Conservation (phyloP, 768 basidiomycete species). For the Tubosaeta sp. region DNA sequence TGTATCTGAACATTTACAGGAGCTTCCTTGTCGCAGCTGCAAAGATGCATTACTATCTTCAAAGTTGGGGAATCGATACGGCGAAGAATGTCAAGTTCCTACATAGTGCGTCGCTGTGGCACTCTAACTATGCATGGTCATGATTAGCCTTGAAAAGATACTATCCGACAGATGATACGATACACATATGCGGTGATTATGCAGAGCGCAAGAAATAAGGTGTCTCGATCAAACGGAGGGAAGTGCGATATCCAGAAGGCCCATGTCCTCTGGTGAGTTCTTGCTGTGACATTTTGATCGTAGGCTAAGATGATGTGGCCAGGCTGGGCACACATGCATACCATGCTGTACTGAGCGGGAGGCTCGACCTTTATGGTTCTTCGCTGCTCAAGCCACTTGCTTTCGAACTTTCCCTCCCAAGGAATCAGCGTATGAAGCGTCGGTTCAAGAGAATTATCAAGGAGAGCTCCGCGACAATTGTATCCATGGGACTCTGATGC, state of each 20-base stretch:
- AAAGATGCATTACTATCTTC: conserved; percentile 83
- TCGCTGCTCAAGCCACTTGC: conserved; percentile 45
- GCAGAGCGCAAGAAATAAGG: conserved; percentile 39
- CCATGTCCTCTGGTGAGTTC: conserved; percentile 57
- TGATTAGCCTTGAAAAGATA: conserved; percentile 38
- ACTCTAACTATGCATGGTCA: not conserved
- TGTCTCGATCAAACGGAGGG: conserved; percentile 36
- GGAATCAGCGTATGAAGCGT: conserved; percentile 38
- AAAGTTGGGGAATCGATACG: conserved; percentile 49
- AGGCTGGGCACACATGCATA: conserved; percentile 87
- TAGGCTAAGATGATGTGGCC: conserved; percentile 2
- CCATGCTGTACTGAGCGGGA: conserved; percentile 54
- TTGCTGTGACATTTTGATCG: not conserved
- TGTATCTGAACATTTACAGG: conserved; percentile 83
- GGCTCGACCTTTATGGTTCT: conserved; percentile 45
- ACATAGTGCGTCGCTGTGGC: conserved; percentile 39
- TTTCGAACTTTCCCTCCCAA: conserved; percentile 47
- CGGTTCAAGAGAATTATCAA: conserved; percentile 46
- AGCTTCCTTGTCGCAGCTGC: conserved; percentile 77
- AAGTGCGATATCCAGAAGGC: conserved; percentile 44
- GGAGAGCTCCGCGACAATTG: conserved; percentile 21
- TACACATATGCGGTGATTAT: conserved; percentile 52
- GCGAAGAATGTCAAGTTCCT: conserved; percentile 48
- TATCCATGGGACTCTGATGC: conserved; percentile 18
- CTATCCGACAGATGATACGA: conserved; percentile 56